Percentiles rank a stretch among this genome's conserved stretches.
Evolutionary conservation across 2,329 filamentous ascomycete species (phyloP).

Genomic region (Corniculantispora saksenae): DNA sequence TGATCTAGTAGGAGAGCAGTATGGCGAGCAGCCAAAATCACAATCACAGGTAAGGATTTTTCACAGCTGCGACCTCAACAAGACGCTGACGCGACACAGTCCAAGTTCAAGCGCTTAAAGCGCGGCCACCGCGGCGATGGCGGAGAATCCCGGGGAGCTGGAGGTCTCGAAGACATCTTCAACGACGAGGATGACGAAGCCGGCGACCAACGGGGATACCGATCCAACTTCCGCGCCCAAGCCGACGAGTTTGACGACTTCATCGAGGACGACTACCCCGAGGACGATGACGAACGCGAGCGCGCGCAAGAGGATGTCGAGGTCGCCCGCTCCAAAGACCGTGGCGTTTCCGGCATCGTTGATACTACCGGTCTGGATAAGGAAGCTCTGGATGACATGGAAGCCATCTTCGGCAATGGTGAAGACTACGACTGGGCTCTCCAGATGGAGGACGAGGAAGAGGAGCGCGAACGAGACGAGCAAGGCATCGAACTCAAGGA

Average conservation of each 20-base stretch:
- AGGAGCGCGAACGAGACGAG: slow-evolving; percentile 75
- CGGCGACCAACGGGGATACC: slow-evolving; percentile 54
- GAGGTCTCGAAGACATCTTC: slow-evolving; percentile 89
- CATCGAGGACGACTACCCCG: slow-evolving; percentile 93
- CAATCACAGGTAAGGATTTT: slow-evolving; percentile 66
- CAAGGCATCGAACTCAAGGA: slow-evolving; percentile 92
- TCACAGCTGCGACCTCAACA: neutral
- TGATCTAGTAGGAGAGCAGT: slow-evolving; percentile 86
- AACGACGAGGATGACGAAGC: slow-evolving; percentile 88
- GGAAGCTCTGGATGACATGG: slow-evolving; percentile 92
- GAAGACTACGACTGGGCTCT: slow-evolving; percentile 96
- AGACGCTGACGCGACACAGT: slow-evolving; percentile 48
- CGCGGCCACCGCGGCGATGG: slow-evolving; percentile 79
- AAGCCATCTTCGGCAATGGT: slow-evolving; percentile 91
- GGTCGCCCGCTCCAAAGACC: slow-evolving; percentile 77
- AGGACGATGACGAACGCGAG: slow-evolving; percentile 77
- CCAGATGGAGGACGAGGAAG: slow-evolving; percentile 82
- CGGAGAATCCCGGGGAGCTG: slow-evolving; percentile 63
- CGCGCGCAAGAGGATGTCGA: slow-evolving; percentile 82
- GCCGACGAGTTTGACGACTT: slow-evolving; percentile 90
- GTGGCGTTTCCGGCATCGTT: slow-evolving; percentile 67
- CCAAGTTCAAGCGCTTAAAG: slow-evolving; percentile 95
- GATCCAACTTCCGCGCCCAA: slow-evolving; percentile 57
- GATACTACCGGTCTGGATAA: slow-evolving; percentile 87
- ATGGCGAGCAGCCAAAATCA: slow-evolving; percentile 62